These are phyloP conservation scores for Peterozyma toletana DNA, from an alignment of 805 yeast genomes.

Conservation along the genomic window DNA sequence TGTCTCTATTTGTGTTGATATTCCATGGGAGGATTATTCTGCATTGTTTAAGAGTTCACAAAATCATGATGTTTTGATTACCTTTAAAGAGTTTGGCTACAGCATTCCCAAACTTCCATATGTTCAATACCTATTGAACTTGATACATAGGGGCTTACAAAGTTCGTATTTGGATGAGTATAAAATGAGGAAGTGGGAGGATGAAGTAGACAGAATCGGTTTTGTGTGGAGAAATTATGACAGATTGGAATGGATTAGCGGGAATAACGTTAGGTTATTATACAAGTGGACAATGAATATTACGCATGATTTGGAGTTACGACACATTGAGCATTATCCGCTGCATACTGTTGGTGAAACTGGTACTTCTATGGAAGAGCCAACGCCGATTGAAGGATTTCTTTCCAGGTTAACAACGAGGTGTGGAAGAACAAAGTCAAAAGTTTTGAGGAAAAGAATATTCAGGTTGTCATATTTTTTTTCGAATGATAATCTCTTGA, in stretches of 20 bases:
- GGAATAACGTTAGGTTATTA: conserved; percentile 32
- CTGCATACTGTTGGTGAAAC: conserved; percentile 15
- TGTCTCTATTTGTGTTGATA: conserved; percentile 31
- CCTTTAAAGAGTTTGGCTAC: conserved; percentile 15
- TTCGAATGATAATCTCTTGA: conserved; percentile 54
- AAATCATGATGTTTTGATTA: too few relatives aligned
- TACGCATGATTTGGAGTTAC: conserved; percentile 53
- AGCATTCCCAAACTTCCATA: conserved; percentile 14
- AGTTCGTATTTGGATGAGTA: conserved; percentile 2
- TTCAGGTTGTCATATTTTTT: conserved; percentile 56
- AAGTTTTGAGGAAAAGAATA: conserved; percentile 26
- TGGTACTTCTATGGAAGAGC: conserved; percentile 37
- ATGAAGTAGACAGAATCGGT: conserved; percentile 30
- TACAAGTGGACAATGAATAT: conserved; percentile 33
- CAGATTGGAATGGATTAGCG: conserved; percentile 63
- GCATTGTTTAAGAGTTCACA: too few relatives aligned
- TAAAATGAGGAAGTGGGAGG: conserved; percentile 13
- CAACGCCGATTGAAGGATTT: conserved; percentile 79
- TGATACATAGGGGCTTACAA: conserved; percentile 26
- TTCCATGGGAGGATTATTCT: conserved; percentile 29
- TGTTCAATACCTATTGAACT: conserved; percentile 23
- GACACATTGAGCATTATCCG: conserved; percentile 38
- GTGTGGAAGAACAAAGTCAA: conserved; percentile 29
- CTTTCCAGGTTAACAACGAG: conserved; percentile 48
- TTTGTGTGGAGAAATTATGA: conserved; percentile 65